A percentile compares a stretch with the other conserved stretches of the same genome.
phyloP scores from a whole-genome alignment of 2,329 filamentous ascomycete genomes.

The Stachybotrys chartarum region DNA sequence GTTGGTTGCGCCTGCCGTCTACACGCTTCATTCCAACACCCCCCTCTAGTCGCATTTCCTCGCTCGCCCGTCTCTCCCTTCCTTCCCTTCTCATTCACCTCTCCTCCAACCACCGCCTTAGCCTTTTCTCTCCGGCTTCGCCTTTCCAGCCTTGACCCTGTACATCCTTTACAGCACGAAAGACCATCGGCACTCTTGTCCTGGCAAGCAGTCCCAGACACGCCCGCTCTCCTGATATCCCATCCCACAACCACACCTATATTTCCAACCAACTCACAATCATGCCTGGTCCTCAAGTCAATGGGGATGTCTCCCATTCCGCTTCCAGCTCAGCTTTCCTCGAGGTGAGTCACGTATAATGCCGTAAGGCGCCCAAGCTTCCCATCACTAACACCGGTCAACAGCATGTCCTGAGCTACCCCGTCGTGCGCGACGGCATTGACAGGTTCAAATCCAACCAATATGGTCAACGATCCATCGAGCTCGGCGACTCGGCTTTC shows the following conservation, averaged over 20 bases:
- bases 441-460: constrained; percentile 73
- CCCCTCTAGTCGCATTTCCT: not conserved
- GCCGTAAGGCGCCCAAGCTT: not conserved
- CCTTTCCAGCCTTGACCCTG: constrained; percentile 5
- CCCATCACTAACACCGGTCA: constrained; percentile 2
- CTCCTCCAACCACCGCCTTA: constrained; percentile 12
- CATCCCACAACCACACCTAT: not conserved
- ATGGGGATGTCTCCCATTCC: constrained; percentile 39
- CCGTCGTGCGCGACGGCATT: constrained; percentile 73
- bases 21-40: not conserved
- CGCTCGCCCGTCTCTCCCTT: constrained; percentile 3
- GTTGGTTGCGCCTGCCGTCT: too few relatives aligned
- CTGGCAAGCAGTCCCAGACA: too few relatives aligned
- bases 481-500: constrained; percentile 69
- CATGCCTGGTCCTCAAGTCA: constrained; percentile 38
- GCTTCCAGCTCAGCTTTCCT: constrained; percentile 41
- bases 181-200: not conserved
- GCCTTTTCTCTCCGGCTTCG: constrained; percentile 6
- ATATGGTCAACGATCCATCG: constrained; percentile 75
- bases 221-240: not conserved
- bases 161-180: constrained; percentile 4
- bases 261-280: not conserved
- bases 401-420: constrained; percentile 80
- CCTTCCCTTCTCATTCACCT: constrained; percentile 13
- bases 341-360: constrained; percentile 28